A percentile compares a stretch with the other conserved stretches of the same genome.
These are phyloP conservation scores for Chaetothyriales sp. DNA, from an alignment of 2,329 filamentous ascomycete genomes.

Conservation along the genomic window DNA sequence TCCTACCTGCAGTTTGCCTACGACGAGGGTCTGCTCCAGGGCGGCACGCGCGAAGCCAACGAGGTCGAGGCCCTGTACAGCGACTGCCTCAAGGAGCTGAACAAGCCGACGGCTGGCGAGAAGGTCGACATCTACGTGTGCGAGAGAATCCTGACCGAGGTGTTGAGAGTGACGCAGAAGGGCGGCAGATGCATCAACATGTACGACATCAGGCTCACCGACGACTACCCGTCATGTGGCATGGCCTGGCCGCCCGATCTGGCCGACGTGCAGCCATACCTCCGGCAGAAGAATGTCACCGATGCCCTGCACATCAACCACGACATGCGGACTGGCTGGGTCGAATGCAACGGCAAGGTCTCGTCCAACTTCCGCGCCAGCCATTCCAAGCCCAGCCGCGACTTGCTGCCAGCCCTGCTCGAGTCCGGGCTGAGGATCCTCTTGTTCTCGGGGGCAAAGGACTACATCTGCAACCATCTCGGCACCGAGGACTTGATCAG, in stretches of 20 bases:
- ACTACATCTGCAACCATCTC: conserved; percentile 93
- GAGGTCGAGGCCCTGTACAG: conserved; percentile 56
- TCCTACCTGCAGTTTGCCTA: conserved; percentile 74
- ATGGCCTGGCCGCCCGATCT: conserved; percentile 98
- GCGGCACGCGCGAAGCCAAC: conserved; percentile 50
- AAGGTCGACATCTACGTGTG: conserved; percentile 58
- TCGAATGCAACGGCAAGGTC: conserved; percentile 75
- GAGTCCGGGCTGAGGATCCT: conserved; percentile 59
- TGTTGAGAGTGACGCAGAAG: conserved; percentile 54
- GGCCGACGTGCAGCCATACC: conserved; percentile 61
- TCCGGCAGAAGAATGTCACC: conserved; percentile 67
- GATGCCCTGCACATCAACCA: conserved; percentile 67
- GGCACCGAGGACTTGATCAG: conserved; percentile 85
- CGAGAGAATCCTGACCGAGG: conserved; percentile 60
- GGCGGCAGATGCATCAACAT: conserved; percentile 69
- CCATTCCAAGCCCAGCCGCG: conserved; percentile 59
- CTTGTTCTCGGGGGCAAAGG: conserved; percentile 84
- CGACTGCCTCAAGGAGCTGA: conserved; percentile 50
- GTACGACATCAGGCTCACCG: conserved; percentile 85
- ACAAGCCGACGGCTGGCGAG: conserved; percentile 44
- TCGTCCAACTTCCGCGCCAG: conserved; percentile 54
- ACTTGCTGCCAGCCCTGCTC: conserved; percentile 65
- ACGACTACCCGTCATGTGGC: conserved; percentile 70
- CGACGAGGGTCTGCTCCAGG: conserved; percentile 57
- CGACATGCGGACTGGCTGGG: conserved; percentile 77